Percentiles rank a stretch among this genome's conserved stretches.
Evolutionary conservation across 495 filamentous ascomycete species (phyloP).

Genomic region (Venustampulla echinocandica): DNA sequence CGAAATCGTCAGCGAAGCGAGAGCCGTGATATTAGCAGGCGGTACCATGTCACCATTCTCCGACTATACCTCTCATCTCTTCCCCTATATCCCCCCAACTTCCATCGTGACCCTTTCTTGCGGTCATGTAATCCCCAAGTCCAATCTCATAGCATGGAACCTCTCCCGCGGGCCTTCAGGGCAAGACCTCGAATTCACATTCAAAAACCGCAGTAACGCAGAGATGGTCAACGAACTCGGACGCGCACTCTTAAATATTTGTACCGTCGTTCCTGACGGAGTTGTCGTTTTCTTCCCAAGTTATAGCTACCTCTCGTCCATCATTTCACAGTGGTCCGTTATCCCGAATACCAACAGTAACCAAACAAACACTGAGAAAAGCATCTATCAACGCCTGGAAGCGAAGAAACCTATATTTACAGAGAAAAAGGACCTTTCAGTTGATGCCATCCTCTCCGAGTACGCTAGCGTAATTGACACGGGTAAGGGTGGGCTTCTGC

Average conservation of each 20-base stretch:
- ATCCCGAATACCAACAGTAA: too few relatives aligned
- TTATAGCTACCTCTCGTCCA: conserved; percentile 77
- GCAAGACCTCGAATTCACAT: conserved; percentile 77
- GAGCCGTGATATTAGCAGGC: conserved; percentile 84
- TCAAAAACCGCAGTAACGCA: conserved; percentile 58
- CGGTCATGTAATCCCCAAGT: conserved; percentile 83
- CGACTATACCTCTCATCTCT: conserved; percentile 78
- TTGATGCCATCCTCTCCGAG: conserved; percentile 58
- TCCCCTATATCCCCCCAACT: conserved; percentile 58
- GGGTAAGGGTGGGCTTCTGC: conserved; percentile 65
- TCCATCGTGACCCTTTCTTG: conserved; percentile 78
- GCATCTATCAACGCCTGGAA: conserved; percentile 46
- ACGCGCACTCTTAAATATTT: conserved; percentile 58
- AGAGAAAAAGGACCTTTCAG: conserved; percentile 49
- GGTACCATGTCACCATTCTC: conserved; percentile 97
- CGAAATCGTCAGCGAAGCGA: conserved; percentile 75
- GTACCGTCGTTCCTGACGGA: conserved; percentile 71
- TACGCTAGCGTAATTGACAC: conserved; percentile 63
- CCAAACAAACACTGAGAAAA: conserved; percentile 18
- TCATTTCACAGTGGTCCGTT: conserved; percentile 62
- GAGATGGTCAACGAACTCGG: conserved; percentile 70
- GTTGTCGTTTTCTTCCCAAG: conserved; percentile 96
- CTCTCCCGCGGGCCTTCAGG: conserved; percentile 45
- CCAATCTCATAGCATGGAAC: conserved; percentile 70
- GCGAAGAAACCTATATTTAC: conserved; percentile 57